These are phyloP conservation scores for Lachancea dasiensis DNA, from an alignment of 805 yeast species.

Conservation along the genomic window DNA sequence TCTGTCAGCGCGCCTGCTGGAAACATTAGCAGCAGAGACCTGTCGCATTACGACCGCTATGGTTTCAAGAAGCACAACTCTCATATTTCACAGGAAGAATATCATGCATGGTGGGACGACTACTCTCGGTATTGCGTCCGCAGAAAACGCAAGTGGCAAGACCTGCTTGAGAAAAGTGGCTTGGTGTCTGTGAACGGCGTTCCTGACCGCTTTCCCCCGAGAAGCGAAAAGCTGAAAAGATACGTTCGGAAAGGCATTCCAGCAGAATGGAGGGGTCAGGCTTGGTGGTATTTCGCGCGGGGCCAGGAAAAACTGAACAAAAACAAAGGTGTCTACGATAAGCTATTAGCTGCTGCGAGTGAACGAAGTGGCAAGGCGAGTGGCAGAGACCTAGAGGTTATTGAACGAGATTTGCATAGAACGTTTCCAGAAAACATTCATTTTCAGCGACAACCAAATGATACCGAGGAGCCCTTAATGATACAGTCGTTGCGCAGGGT, in stretches of 20 bases:
- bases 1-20: background rate
- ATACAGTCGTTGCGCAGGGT: slow-evolving; percentile 74
- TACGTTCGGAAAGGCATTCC: slow-evolving; percentile 90
- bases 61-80: slow-evolving; percentile 73
- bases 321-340: slow-evolving; percentile 69
- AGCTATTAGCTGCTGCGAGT: slow-evolving; percentile 38
- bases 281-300: slow-evolving; percentile 92
- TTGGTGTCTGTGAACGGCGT: slow-evolving; percentile 41
- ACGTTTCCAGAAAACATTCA: slow-evolving; percentile 92
- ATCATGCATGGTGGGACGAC: slow-evolving; percentile 68
- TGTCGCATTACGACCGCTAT: slow-evolving; percentile 56
- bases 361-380: slow-evolving; percentile 9
- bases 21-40: background rate
- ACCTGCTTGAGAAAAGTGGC: slow-evolving; percentile 62
- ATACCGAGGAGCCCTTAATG: slow-evolving; percentile 51
- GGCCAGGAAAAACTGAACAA: slow-evolving; percentile 70
- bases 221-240: slow-evolving; percentile 70
- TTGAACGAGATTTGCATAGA: slow-evolving; percentile 87
- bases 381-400: slow-evolving; percentile 69
- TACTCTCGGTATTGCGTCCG: slow-evolving; percentile 59
- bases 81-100: slow-evolving; percentile 47
- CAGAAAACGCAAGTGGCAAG: slow-evolving; percentile 73
- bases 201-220: slow-evolving; percentile 70
- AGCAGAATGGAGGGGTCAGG: slow-evolving; percentile 94
- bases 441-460: slow-evolving; percentile 46